These are phyloP conservation scores for Coemansia sp. DNA, from an alignment of 192 early-diverging fungal species.

Conservation along the genomic window DNA sequence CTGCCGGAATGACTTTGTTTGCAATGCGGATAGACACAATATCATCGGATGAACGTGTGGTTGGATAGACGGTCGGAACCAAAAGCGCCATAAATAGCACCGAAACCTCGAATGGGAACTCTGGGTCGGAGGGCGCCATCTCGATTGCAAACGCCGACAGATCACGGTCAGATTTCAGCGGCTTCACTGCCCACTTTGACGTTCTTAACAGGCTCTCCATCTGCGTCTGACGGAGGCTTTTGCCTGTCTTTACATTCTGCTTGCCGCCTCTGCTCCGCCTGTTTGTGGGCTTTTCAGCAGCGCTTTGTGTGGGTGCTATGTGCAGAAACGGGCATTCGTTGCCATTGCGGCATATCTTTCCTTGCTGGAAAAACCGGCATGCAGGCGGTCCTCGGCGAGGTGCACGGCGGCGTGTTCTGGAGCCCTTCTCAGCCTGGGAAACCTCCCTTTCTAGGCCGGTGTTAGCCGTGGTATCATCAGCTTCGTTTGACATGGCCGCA, in stretches of 20 bases:
- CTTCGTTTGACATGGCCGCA: neutral
- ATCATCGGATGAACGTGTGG: constrained; percentile 28
- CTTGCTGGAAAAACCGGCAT: constrained; percentile 41
- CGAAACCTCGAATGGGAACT: constrained; percentile 77
- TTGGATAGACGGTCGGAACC: constrained; percentile 61
- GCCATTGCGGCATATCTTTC: constrained; percentile 27
- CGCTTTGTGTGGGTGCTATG: constrained; percentile 3
- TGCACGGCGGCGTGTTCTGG: neutral
- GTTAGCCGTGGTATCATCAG: neutral
- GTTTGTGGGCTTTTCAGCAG: neutral
- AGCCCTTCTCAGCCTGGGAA: neutral
- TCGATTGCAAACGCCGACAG: constrained; percentile 47
- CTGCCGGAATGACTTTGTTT: constrained; percentile 45
- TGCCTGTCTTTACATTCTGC: neutral
- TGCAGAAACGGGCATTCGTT: constrained; percentile 38
- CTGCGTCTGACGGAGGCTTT: constrained; percentile 27
- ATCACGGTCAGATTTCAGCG: constrained; percentile 33
- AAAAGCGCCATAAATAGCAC: constrained; percentile 61
- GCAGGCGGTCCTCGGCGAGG: neutral
- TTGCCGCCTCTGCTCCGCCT: neutral
- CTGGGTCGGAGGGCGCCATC: constrained; percentile 64
- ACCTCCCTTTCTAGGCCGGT: neutral
- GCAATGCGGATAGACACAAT: constrained; percentile 36
- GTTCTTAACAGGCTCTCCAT: constrained; percentile 34
- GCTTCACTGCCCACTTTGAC: constrained; percentile 31